Evolutionary conservation across 176 grass and related monocot genomes (phyloP).

Genomic region (Eleusine coracana): DNA sequence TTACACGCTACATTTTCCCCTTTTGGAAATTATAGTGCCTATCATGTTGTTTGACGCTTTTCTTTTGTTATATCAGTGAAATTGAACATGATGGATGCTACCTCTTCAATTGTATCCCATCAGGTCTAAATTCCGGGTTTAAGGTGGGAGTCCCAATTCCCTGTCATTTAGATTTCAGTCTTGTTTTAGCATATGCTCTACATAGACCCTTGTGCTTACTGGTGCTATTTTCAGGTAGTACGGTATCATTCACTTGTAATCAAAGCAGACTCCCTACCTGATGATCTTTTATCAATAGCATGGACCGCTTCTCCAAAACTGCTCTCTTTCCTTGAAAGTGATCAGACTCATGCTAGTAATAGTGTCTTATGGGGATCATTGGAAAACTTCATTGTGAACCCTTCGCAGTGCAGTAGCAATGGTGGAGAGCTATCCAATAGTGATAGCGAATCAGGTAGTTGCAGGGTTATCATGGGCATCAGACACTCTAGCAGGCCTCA

Average conservation of each 20-base stretch:
- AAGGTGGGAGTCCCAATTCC: constrained; percentile 55
- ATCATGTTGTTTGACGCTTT: background rate
- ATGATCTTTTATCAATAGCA: constrained; percentile 79
- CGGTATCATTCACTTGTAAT: constrained; percentile 96
- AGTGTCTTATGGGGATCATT: constrained; percentile 30
- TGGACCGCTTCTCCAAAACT: constrained; percentile 73
- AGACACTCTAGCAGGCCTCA: constrained; percentile 78
- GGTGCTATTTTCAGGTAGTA: constrained; percentile 65
- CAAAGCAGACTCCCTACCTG: constrained; percentile 60
- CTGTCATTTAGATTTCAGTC: background rate
- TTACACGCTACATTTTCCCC: background rate
- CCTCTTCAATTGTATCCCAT: constrained; percentile 78
- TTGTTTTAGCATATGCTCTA: background rate
- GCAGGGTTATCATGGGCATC: constrained; percentile 77
- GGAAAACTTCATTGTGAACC: constrained; percentile 1
- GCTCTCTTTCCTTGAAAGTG: constrained; percentile 68
- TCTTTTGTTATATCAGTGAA: constrained; percentile 61
- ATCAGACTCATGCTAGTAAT: constrained; percentile 29
- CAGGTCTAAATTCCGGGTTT: constrained; percentile 88
- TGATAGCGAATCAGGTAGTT: constrained; percentile 29
- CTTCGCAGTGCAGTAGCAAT: constrained; percentile 8
- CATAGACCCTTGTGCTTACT: background rate
- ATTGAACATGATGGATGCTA: constrained; percentile 72
- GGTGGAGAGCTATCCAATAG: background rate
- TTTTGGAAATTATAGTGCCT: background rate